These are phyloP conservation scores for Aspergillus persii DNA, from an alignment of 2,329 filamentous ascomycete species.

Conservation along the genomic window DNA sequence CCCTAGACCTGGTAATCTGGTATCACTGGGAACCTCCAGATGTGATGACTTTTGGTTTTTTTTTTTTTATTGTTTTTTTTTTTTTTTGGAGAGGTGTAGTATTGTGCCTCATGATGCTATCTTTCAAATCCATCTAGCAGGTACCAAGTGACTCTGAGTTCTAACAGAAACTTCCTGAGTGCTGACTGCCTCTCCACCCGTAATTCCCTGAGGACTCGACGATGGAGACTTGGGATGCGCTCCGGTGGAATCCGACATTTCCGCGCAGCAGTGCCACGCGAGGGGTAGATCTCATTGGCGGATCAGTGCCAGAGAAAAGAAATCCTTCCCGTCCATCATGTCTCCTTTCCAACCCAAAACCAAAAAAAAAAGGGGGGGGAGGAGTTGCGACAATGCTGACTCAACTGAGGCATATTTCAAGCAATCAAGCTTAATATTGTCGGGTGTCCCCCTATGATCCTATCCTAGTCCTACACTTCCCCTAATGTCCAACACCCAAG, in stretches of 20 bases:
- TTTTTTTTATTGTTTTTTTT: too few relatives aligned
- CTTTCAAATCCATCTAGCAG: neutral
- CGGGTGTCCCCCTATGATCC: neutral
- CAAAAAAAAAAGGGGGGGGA: too few relatives aligned
- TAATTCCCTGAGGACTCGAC: neutral
- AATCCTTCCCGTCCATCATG: neutral
- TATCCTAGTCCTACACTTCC: neutral
- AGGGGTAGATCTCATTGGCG: neutral
- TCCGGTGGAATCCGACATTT: neutral
- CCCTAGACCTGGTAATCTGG: neutral
- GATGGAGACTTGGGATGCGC: neutral
- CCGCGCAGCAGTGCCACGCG: neutral
- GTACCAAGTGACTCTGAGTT: neutral
- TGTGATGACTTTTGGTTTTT: neutral
- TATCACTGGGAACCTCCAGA: neutral
- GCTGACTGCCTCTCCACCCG: neutral
- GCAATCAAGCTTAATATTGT: neutral
- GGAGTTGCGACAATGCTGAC: neutral
- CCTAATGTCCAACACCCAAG: slow-evolving; percentile 2
- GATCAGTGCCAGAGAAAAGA: neutral
- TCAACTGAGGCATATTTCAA: neutral
- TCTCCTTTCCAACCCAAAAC: neutral
- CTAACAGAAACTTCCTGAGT: neutral
- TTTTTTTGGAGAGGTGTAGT: neutral
- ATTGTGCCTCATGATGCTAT: neutral